A percentile compares a stretch with the other conserved stretches of the same genome.
phyloP scores from a whole-genome alignment of 139 green algal species.

The Spirogloea muscicola region DNA sequence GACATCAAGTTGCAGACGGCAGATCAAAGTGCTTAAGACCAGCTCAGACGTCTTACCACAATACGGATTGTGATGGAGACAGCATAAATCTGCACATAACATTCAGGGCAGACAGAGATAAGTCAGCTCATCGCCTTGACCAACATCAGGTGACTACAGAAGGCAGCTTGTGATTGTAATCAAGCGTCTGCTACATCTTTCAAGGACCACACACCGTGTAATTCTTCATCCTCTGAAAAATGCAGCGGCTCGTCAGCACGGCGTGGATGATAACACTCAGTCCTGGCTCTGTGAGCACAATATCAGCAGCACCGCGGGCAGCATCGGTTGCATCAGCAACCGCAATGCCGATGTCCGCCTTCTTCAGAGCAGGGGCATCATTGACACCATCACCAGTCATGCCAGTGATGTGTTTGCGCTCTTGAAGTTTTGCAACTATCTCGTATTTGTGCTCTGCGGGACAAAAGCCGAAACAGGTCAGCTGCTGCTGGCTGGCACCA shows the following conservation, averaged over 20 bases:
- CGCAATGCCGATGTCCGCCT: slow-evolving; percentile 85
- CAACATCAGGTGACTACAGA: no score
- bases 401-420: slow-evolving; percentile 44
- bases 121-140: no score
- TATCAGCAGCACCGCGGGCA: slow-evolving; percentile 44
- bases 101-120: no score
- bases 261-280: slow-evolving; percentile 51
- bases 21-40: no score
- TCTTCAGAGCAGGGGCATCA: slow-evolving; percentile 91
- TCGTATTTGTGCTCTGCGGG: slow-evolving; percentile 49
- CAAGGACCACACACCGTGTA: slow-evolving; percentile 31
- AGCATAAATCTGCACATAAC: slow-evolving; percentile 36
- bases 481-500: no score
- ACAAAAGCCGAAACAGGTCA: no score
- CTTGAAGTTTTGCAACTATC: slow-evolving; percentile 46
- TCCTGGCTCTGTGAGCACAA: slow-evolving; percentile 49
- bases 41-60: no score
- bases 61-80: slow-evolving; percentile 45
- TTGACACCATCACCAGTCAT: slow-evolving; percentile 77
- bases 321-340: slow-evolving; percentile 53
- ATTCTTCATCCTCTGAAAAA: slow-evolving; percentile 51
- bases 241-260: slow-evolving; percentile 49
- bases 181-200: no score
- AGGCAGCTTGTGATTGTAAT: no score
- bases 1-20: no score